These are phyloP conservation scores for Paramecium tetraurelia DNA, from an alignment of 73 alveolate species.

Conservation along the genomic window DNA sequence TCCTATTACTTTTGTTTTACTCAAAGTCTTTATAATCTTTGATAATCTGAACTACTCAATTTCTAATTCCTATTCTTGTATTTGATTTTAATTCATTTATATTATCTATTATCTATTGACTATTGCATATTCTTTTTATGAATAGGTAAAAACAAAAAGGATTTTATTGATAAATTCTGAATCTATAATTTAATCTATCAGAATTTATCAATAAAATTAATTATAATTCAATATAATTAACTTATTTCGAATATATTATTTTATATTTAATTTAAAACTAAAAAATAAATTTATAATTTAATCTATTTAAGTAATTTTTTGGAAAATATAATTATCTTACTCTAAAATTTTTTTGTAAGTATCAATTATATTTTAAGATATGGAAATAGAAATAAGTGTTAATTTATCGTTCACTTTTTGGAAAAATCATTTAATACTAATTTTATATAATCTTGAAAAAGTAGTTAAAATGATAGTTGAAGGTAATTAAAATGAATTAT, in stretches of 20 bases:
- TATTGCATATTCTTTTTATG: background rate
- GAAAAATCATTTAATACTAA: too few species aligned
- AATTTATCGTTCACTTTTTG: too few species aligned
- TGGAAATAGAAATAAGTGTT: too few species aligned
- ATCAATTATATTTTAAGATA: too few species aligned
- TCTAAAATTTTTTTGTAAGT: too few species aligned
- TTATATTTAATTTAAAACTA: too few species aligned
- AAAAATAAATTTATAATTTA: too few species aligned
- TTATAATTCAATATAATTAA: background rate
- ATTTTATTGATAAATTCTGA: background rate
- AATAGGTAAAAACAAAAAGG: background rate
- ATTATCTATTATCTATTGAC: background rate
- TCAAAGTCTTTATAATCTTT: background rate
- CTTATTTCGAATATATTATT: background rate
- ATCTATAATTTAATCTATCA: background rate
- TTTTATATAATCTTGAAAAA: too few species aligned
- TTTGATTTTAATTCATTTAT: background rate
- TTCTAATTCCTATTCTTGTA: background rate
- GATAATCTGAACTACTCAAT: background rate
- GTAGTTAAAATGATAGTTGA: too few species aligned
- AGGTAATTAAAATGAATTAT: too few species aligned
- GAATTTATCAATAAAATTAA: background rate
- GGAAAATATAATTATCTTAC: too few species aligned
- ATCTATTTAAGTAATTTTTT: too few species aligned
- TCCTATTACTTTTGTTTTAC: background rate